Evolutionary conservation across 352 stramenopile genomes (phyloP), one percentile per base, ranked within the genome.

Genomic region (Phytophthora pinifolia): DNA sequence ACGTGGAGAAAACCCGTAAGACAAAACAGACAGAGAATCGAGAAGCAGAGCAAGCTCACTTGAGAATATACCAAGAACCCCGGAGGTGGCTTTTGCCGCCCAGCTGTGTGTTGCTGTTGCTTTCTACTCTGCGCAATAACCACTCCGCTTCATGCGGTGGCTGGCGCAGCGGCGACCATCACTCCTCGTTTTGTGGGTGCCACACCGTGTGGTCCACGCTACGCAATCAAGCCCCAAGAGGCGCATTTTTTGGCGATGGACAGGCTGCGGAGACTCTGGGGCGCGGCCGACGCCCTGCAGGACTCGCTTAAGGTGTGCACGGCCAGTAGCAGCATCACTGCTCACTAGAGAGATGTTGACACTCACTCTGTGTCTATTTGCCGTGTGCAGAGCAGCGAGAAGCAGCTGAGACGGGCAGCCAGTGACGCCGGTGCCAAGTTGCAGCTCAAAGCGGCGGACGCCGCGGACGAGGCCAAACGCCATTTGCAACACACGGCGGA

Each of bases 261-360:
- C 30, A 71, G 69, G 51, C 20, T 82, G 4, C 51, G 72, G 32
- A 25, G 30, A 9, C 46, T 63, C 2, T 45, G 46, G 46, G 27
- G 47, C 18, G 46, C 53, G 6, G 39, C 49, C 17, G 41, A 64
- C 44, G 70, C 56, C 33, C 34, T 64, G 47, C 69, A 72, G 36
- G 52, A 51, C 37, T 58, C 60, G 30, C 38, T 68, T 15, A 65
- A 76, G 54, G 54, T 60, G 34, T 42, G 59, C 4, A 32, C 44
- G 42, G 14, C 42, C 1, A n/a, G n/a, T 9, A 15, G 20, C 9
- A 2, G 4, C 15, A 38, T 36, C 27, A 2, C 5, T 4, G 25
- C 4, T 29, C 25, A 8, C 25, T 29, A 8, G 5, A 29, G 5
- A 29, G 25, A 6, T 8, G 6, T 44, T 50, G 13, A 9, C 1